Evolutionary conservation across 805 yeast genomes (phyloP), one percentile per base, ranked within the genome.

Genomic region (Metschnikowia chrysomelidarum): DNA sequence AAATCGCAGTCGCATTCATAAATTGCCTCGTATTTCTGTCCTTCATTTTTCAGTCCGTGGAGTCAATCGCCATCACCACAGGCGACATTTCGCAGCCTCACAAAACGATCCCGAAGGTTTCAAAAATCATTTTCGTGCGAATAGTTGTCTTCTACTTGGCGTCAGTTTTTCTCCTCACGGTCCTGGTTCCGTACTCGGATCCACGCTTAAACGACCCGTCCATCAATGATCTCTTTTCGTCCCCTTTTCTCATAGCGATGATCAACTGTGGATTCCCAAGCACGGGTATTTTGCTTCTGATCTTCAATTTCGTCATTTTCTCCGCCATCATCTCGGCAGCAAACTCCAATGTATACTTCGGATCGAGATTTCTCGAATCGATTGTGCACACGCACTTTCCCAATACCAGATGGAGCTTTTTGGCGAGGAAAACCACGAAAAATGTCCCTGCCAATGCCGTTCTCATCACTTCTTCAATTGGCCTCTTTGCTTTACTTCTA

Each of bases 271-370:
- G 54, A 7, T 26, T 44, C 15, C 22, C 29, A 13, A 18, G 41
- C 14, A 14, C 41, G 10, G 38, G 48, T 11, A 11, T 15, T 10
- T 38, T 53, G 8, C 32, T 50, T 27, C 41, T 38, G 28, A 24
- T 38, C 1, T 54, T 53, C 40, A 53, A 53, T 36, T 32, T 47
- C 9, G 47, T 54, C 15, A 45, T 54, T 10, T 34, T 53, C n/a
- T 29, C 45, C 9, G 50, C 56, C 11, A 46, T 54, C 18, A 19
- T 54, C 14, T 51, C 56, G 11, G 60, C 60, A 3, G 60, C 60
- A 14, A 54, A 54, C 37, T 53, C 59, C n/a, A 56, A 54, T 26
- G 45, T 55, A 3, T 55, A 54, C 36, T 53, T 54, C 35, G 60
- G 61, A 1, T 50, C 57, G 13, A 24, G 59, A 19, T 51, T 51